Evolutionary conservation across 176 grass and related monocot genomes (phyloP).

Genomic region (Eremochloa ophiuroides): DNA sequence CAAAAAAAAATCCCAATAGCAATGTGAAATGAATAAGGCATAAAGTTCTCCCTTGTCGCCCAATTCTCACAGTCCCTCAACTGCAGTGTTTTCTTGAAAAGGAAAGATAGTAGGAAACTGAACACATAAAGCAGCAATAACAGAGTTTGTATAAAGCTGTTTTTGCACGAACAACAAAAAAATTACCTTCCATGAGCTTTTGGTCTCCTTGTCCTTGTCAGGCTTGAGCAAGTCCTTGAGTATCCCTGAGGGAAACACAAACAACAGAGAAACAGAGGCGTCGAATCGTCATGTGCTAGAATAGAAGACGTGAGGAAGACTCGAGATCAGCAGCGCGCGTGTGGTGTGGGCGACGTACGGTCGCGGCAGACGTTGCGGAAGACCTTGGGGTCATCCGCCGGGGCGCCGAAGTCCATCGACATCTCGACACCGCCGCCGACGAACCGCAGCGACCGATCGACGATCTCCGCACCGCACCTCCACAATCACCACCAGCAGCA

Average conservation of each 20-base stretch:
- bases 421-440: constrained; percentile 27
- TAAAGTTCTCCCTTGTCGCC: neutral
- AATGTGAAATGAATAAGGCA: neutral
- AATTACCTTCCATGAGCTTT: constrained; percentile 74
- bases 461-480: constrained; percentile 9
- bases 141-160: neutral
- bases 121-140: neutral
- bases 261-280: neutral
- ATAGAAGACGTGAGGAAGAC: neutral
- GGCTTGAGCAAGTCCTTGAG: constrained; percentile 75
- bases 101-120: neutral
- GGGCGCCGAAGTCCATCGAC: constrained; percentile 63
- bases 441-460: neutral
- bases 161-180: neutral
- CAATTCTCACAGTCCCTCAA: no score
- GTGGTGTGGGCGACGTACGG: constrained; percentile 41
- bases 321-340: neutral
- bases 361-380: constrained; percentile 85
- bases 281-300: neutral
- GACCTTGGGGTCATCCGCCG: constrained; percentile 65
- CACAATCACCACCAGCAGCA: neutral
- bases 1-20: neutral
- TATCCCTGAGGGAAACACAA: constrained; percentile 46
- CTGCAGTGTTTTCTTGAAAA: neutral
- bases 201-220: constrained; percentile 63